These are phyloP conservation scores for Plasmodium fragile DNA, from an alignment of 169 alveolate genomes.

Conservation along the genomic window DNA sequence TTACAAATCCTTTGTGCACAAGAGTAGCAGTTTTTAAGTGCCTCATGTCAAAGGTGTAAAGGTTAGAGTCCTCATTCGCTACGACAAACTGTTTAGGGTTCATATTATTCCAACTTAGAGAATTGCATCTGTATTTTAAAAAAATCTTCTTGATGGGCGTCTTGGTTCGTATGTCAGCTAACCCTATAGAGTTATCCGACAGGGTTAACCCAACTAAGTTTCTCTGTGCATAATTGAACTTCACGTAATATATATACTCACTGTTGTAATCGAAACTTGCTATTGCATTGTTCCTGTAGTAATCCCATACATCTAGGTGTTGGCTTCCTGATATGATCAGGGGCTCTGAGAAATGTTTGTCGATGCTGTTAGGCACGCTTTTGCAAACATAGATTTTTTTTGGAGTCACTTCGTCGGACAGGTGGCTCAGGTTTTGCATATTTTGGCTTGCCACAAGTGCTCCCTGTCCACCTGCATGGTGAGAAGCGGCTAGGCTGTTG, in stretches of 20 bases:
- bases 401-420: conserved; percentile 35
- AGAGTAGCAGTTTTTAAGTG: conserved; percentile 92
- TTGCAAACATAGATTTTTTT: conserved; percentile 60
- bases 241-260: conserved; percentile 89
- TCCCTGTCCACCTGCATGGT: neutral
- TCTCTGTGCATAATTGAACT: conserved; percentile 94
- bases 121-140: conserved; percentile 92
- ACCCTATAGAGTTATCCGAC: conserved; percentile 90
- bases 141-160: conserved; percentile 92
- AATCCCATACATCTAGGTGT: conserved; percentile 85
- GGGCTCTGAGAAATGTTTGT: conserved; percentile 89
- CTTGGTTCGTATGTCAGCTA: conserved; percentile 93
- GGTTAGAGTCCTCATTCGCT: conserved; percentile 98
- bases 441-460: conserved; percentile 6
- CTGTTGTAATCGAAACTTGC: conserved; percentile 84
- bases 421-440: neutral
- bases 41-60: conserved; percentile 98
- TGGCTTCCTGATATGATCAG: conserved; percentile 93
- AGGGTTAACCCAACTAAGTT: conserved; percentile 92
- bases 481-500: neutral
- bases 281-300: conserved; percentile 81
- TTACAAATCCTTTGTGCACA: conserved; percentile 95
- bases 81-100: conserved; percentile 97
- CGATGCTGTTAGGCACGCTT: conserved; percentile 89
- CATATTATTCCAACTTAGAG: conserved; percentile 98